A percentile compares a stretch with the other conserved stretches of the same genome.
Evolutionary conservation across 495 filamentous ascomycete genomes (phyloP).

Genomic region (Talaromyces borbonicus): DNA sequence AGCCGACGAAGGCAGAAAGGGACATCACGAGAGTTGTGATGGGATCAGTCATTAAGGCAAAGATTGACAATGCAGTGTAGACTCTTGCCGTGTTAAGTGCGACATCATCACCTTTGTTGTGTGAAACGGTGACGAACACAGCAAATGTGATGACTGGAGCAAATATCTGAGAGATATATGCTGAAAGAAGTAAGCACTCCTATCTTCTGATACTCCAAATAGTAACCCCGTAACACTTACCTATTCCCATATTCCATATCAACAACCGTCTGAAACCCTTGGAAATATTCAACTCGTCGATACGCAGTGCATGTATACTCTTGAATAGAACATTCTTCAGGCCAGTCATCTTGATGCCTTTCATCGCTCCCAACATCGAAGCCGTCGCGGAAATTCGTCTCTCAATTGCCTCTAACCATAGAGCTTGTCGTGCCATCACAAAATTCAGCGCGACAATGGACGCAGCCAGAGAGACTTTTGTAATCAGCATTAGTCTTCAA

Average conservation of each 20-base stretch:
- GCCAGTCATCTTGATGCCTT: conserved; percentile 48
- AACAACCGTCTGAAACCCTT: conserved; percentile 45
- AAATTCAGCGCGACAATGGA: conserved; percentile 33
- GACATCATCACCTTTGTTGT: conserved; percentile 31
- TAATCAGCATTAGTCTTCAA: conserved; percentile 3
- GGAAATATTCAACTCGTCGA: conserved; percentile 48
- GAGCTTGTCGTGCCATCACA: conserved; percentile 36
- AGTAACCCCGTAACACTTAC: conserved; percentile 12
- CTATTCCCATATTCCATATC: conserved; percentile 44
- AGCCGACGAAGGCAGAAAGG: conserved; percentile 41
- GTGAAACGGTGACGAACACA: conserved; percentile 39
- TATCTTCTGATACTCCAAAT: not conserved
- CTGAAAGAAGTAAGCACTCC: conserved; percentile 12
- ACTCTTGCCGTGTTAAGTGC: conserved; percentile 40
- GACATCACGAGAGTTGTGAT: conserved; percentile 46
- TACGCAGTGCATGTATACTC: conserved; percentile 39
- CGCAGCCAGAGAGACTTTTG: conserved; percentile 19
- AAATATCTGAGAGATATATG: conserved; percentile 40
- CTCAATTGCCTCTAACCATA: conserved; percentile 48
- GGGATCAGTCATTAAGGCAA: conserved; percentile 48
- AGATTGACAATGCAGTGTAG: conserved; percentile 52
- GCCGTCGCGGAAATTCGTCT: conserved; percentile 42
- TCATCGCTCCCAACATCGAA: conserved; percentile 45
- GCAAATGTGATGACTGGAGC: conserved; percentile 44
- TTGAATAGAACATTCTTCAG: conserved; percentile 23